A percentile compares a stretch with the other conserved stretches of the same genome.
phyloP scores from a whole-genome alignment of 1,284 basidiomycete species.

The Xerocomus cyaneibrunnescens region DNA sequence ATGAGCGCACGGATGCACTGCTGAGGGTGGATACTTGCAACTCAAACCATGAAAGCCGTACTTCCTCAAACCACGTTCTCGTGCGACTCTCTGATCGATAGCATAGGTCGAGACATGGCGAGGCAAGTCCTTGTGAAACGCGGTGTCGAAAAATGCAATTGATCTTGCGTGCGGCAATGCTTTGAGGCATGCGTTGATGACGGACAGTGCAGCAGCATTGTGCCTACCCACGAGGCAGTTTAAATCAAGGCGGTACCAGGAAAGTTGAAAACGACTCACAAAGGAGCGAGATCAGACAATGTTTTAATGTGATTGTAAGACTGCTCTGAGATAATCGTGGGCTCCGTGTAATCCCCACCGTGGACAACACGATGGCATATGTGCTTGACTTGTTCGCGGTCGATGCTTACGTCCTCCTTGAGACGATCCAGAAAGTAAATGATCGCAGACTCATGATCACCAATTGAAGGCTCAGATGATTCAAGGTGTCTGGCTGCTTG shows the following conservation, averaged over 20 bases:
- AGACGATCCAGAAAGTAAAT: constrained; percentile 57
- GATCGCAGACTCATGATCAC: constrained; percentile 65
- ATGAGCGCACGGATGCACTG: constrained; percentile 5
- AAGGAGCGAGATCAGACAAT: constrained; percentile 76
- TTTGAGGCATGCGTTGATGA: constrained; percentile 61
- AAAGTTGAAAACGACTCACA: constrained; percentile 47
- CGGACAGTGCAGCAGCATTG: constrained; percentile 59
- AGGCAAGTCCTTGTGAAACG: constrained; percentile 80
- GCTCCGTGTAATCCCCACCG: constrained; percentile 71
- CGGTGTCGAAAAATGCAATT: constrained; percentile 80
- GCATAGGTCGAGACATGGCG: constrained; percentile 75
- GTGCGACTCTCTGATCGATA: constrained; percentile 62
- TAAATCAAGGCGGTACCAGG: not conserved
- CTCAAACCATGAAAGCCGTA: constrained; percentile 88
- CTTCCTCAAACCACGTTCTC: constrained; percentile 69
- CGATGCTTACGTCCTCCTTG: constrained; percentile 43
- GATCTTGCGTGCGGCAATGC: constrained; percentile 62
- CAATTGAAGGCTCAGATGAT: constrained; percentile 43
- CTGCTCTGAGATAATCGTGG: constrained; percentile 63
- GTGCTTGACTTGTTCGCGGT: constrained; percentile 46
- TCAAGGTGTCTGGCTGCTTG: constrained; percentile 21
- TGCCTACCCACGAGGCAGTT: constrained; percentile 41
- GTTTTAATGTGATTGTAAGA: constrained; percentile 70
- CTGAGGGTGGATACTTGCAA: constrained; percentile 42
- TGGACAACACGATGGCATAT: constrained; percentile 81